Percentiles rank a stretch among this genome's conserved stretches.
These are phyloP conservation scores for Alnus rubra DNA, from an alignment of 306 rosid species.

Conservation along the genomic window DNA sequence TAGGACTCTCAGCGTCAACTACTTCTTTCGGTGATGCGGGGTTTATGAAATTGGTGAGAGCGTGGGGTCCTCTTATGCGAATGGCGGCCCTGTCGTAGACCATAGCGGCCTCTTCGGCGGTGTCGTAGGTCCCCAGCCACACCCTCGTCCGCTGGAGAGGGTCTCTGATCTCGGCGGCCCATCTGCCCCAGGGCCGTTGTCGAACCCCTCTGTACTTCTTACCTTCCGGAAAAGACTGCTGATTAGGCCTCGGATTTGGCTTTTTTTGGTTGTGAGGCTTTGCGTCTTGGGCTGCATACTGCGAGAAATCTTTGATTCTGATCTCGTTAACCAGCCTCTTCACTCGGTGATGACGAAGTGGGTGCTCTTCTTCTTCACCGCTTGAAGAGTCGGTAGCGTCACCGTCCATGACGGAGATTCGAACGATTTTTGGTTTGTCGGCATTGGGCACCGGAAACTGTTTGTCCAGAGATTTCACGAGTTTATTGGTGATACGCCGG, in stretches of 20 bases:
- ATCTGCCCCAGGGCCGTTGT: slow-evolving; percentile 53
- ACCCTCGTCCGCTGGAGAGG: slow-evolving; percentile 31
- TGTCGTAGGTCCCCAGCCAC: slow-evolving; percentile 66
- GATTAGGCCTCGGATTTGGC: slow-evolving; percentile 5
- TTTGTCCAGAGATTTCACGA: slow-evolving; percentile 1
- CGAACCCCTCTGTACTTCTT: slow-evolving; percentile 54
- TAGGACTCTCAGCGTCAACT: neutral
- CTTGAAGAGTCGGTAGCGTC: slow-evolving; percentile 64
- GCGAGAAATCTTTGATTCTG: slow-evolving; percentile 27
- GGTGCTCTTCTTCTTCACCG: slow-evolving; percentile 34
- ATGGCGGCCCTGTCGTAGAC: slow-evolving; percentile 66
- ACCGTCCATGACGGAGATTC: slow-evolving; percentile 46
- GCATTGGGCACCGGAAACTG: neutral
- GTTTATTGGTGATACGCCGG: slow-evolving; percentile 32
- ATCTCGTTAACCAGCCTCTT: slow-evolving; percentile 45
- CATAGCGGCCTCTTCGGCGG: slow-evolving; percentile 63
- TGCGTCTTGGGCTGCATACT: neutral
- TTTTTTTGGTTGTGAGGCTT: neutral
- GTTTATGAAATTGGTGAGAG: slow-evolving; percentile 51
- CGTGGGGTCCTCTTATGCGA: slow-evolving; percentile 46
- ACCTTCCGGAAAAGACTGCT: neutral
- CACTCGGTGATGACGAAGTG: slow-evolving; percentile 9
- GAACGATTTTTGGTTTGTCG: slow-evolving; percentile 29
- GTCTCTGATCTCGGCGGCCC: slow-evolving; percentile 68
- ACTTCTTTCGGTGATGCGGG: neutral